Base-by-base conservation (phyloP, 441 rosid species). In the Eruca vesicaria region DNA sequence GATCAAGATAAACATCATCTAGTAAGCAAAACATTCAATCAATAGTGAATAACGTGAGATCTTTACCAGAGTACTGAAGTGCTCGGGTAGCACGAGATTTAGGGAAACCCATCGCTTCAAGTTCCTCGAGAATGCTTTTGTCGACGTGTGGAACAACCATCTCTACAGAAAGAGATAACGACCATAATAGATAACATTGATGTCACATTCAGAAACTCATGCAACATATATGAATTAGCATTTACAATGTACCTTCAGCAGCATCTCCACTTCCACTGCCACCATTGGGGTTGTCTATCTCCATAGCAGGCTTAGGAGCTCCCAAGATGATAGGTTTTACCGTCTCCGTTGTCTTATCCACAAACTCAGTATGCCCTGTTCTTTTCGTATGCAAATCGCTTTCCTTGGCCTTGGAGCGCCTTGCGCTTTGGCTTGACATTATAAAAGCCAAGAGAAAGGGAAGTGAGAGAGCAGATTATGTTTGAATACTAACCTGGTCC, bases 341-440 rank as follows among this genome's bases (percentile, higher is more conserved):
- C 5, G 94, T 80, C 86, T 96, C 99, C 38, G 82, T 68, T 65
- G 99, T 93, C 86, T 87, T 93, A 77, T 93, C 99, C 10, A 61
- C 87, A 80, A 93, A 96, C 80, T 91, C 96, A 9, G 94, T 81
- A 79, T 91, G 99, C 71, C 99, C 99, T 8, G 98, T 96, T 78
- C 99, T 86, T 86, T 96, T 96, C 6, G 92, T 93, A 80, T 96
- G 98, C 94, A 96, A 84, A 84, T 93, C 97, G 58, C 86, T 90
- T 82, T 93, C 99, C 99, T 96, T 82, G n/a, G n/a, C n/a, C n/a
- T n/a, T n/a, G n/a, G n/a, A n/a, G n/a, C n/a, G n/a, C n/a, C n/a
- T n/a, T n/a, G n/a, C n/a, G n/a, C n/a, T n/a, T n/a, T n/a, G n/a
- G n/a, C n/a, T n/a, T n/a, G n/a, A n/a, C n/a, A n/a, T n/a, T n/a